Conservation (phyloP, 768 basidiomycete species). For the Mycena haematopus region DNA sequence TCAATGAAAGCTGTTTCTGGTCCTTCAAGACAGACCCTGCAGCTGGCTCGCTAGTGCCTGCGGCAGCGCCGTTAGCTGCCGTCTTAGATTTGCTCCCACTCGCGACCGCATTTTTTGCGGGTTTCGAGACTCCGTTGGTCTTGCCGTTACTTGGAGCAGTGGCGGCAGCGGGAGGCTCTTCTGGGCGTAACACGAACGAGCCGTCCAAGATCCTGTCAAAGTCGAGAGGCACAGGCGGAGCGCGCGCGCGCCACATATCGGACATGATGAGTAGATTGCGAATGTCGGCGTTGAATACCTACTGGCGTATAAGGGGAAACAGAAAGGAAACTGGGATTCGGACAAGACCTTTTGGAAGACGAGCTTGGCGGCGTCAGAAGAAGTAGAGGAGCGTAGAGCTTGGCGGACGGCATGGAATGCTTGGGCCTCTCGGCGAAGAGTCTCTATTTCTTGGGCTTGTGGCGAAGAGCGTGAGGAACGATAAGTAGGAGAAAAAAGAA, state of each 20-base stretch:
- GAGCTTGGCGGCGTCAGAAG: conserved; percentile 62
- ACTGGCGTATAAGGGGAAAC: conserved; percentile 6
- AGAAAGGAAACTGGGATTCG: not conserved
- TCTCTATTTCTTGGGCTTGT: conserved; percentile 87
- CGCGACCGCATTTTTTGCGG: conserved; percentile 40
- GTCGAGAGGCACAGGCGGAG: conserved; percentile 85
- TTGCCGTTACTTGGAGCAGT: conserved; percentile 22
- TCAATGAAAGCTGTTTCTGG: conserved; percentile 76
- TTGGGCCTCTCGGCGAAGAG: conserved; percentile 85
- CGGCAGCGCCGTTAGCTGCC: conserved; percentile 37
- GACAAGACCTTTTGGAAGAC: conserved; percentile 85
- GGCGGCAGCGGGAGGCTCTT: conserved; percentile 26
- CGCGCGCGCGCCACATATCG: conserved; percentile 95
- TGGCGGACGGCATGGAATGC: conserved; percentile 85
- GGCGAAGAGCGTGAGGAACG: conserved; percentile 1
- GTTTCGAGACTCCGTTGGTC: conserved; percentile 16
- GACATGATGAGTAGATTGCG: conserved; percentile 88
- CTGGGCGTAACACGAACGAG: conserved; percentile 55
- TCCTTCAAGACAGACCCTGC: conserved; percentile 66
- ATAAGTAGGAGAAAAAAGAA: conserved; percentile 21
- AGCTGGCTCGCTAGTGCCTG: conserved; percentile 14
- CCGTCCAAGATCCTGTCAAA: conserved; percentile 77
- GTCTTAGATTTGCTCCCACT: conserved; percentile 31
- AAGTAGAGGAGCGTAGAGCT: conserved; percentile 58
- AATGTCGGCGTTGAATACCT: conserved; percentile 93